Evolutionary conservation across 441 rosid genomes (phyloP).

Genomic region (Biscutella laevigata): DNA sequence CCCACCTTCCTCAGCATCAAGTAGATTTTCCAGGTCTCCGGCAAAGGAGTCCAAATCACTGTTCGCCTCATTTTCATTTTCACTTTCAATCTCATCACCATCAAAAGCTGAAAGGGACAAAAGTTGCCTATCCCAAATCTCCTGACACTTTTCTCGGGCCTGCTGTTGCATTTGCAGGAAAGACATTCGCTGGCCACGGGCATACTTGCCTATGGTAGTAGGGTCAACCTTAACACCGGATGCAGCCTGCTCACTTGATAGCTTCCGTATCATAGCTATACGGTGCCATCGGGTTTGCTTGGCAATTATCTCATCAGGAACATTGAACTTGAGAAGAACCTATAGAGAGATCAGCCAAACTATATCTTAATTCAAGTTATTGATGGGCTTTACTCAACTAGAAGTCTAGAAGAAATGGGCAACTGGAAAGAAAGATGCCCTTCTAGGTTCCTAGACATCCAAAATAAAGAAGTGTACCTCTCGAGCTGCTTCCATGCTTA

Average conservation of each 20-base stretch:
- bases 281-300: slow-evolving; percentile 99
- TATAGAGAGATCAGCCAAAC: slow-evolving; percentile 26
- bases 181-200: slow-evolving; percentile 99
- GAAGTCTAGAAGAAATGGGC: neutral
- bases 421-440: slow-evolving; percentile 8
- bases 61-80: slow-evolving; percentile 69
- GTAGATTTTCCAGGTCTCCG: slow-evolving; percentile 94
- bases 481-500: slow-evolving; percentile 99
- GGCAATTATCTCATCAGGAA: slow-evolving; percentile 80
- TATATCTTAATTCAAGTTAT: neutral
- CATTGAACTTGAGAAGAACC: slow-evolving; percentile 95
- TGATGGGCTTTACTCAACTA: neutral
- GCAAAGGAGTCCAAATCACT: slow-evolving; percentile 99
- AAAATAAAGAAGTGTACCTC: slow-evolving; percentile 49
- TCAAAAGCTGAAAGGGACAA: slow-evolving; percentile 76
- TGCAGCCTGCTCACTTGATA: slow-evolving; percentile 98
- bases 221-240: slow-evolving; percentile 97
- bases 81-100: slow-evolving; percentile 78
- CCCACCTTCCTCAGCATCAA: slow-evolving; percentile 94
- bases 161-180: slow-evolving; percentile 98
- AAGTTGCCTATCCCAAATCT: slow-evolving; percentile 95
- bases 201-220: slow-evolving; percentile 88
- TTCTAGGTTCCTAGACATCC: slow-evolving; percentile 4
- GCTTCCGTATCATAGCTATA: slow-evolving; percentile 97
- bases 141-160: slow-evolving; percentile 98